Percentiles rank a stretch among this genome's conserved stretches.
These are phyloP conservation scores for Paxillus rubicundulus DNA, from an alignment of 768 basidiomycete genomes.

Conservation along the genomic window DNA sequence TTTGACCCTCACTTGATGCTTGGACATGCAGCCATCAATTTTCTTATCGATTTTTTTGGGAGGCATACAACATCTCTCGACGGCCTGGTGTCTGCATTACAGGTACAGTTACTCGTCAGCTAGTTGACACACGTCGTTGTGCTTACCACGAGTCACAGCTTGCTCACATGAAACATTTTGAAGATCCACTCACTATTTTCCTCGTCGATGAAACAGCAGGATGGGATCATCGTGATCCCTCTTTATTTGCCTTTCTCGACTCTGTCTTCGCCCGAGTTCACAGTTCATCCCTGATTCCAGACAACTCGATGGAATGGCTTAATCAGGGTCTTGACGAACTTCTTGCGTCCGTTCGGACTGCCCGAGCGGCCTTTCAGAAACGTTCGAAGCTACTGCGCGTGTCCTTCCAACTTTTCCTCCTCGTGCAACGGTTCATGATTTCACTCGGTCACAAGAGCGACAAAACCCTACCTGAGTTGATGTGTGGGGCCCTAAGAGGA, in stretches of 20 bases:
- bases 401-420: slow-evolving; percentile 46
- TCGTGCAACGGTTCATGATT: slow-evolving; percentile 44
- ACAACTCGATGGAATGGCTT: slow-evolving; percentile 24
- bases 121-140: neutral
- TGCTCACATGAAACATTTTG: slow-evolving; percentile 68
- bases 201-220: slow-evolving; percentile 9
- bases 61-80: slow-evolving; percentile 60
- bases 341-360: slow-evolving; percentile 35
- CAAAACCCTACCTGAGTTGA: slow-evolving; percentile 36
- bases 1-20: slow-evolving; percentile 62
- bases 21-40: slow-evolving; percentile 56
- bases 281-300: slow-evolving; percentile 11
- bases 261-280: slow-evolving; percentile 38
- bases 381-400: slow-evolving; percentile 39
- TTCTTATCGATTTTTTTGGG: slow-evolving; percentile 53
- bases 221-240: slow-evolving; percentile 13
- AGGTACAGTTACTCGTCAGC: slow-evolving; percentile 40
- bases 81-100: slow-evolving; percentile 53
- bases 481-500: slow-evolving; percentile 47
- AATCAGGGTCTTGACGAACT: slow-evolving; percentile 29
- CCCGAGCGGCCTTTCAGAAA: slow-evolving; percentile 36
- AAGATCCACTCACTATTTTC: slow-evolving; percentile 50
- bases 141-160: slow-evolving; percentile 39
- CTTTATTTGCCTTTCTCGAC: slow-evolving; percentile 36
- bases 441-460: slow-evolving; percentile 42